Evolutionary conservation across 192 early-diverging fungal genomes (phyloP).

Genomic region (Podila minutissima): DNA sequence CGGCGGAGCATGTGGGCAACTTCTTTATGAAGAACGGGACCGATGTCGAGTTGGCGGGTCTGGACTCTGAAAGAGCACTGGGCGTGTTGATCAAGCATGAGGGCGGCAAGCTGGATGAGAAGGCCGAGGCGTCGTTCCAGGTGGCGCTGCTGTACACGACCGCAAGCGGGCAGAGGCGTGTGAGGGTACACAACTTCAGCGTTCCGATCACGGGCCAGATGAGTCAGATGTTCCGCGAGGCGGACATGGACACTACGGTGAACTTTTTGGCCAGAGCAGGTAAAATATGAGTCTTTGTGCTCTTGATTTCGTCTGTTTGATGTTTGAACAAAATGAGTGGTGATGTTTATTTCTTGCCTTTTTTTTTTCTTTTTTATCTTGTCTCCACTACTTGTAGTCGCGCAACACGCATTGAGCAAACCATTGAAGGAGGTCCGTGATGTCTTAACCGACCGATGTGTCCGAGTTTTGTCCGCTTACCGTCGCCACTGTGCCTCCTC

Average conservation of each 20-base stretch:
- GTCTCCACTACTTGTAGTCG: constrained; percentile 54
- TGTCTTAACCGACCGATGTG: constrained; percentile 85
- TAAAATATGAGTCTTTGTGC: constrained; percentile 15
- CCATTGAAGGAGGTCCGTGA: constrained; percentile 82
- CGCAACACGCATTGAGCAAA: constrained; percentile 74
- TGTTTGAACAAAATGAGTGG: background rate
- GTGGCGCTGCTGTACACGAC: constrained; percentile 96
- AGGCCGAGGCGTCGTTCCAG: constrained; percentile 86
- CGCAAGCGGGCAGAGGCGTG: constrained; percentile 84
- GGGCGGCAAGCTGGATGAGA: constrained; percentile 83
- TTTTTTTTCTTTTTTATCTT: background rate
- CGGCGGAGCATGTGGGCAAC: constrained; percentile 93
- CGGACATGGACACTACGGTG: constrained; percentile 92
- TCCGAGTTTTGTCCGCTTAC: constrained; percentile 90
- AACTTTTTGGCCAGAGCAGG: constrained; percentile 86
- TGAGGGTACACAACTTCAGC: constrained; percentile 91
- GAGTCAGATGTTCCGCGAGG: constrained; percentile 86
- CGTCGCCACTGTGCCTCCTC: constrained; percentile 90
- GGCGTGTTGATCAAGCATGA: constrained; percentile 89
- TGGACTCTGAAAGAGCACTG: constrained; percentile 86
- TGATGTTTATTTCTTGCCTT: background rate
- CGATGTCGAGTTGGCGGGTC: constrained; percentile 92
- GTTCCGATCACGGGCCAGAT: constrained; percentile 79
- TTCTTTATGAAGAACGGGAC: constrained; percentile 92
- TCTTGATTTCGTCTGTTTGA: constrained; percentile 7